Evolutionary conservation across 2,329 filamentous ascomycete species (phyloP).

Genomic region (Clarireedia homoeocarpa): DNA sequence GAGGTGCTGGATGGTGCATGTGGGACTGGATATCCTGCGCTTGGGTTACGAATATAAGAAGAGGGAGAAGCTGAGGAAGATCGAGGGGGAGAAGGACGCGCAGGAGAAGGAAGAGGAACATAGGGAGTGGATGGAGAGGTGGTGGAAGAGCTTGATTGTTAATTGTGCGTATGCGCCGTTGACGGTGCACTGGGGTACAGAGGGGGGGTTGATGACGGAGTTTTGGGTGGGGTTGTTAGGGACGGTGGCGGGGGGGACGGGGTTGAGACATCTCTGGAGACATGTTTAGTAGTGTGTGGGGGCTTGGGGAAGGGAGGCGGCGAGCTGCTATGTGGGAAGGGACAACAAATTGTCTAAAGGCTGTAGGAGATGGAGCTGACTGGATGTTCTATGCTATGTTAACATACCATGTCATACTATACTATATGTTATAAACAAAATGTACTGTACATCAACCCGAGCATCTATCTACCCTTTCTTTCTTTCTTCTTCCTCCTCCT

Average conservation of each 20-base stretch:
- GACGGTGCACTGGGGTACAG: slow-evolving; percentile 75
- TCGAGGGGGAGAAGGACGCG: slow-evolving; percentile 20
- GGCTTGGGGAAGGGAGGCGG: not conserved
- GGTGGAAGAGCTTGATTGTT: slow-evolving; percentile 59
- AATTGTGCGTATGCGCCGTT: slow-evolving; percentile 74
- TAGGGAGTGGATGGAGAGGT: slow-evolving; percentile 33
- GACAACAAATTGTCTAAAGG: not conserved
- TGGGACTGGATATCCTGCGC: slow-evolving; percentile 66
- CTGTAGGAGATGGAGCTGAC: too few species aligned
- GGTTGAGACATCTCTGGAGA: slow-evolving; percentile 38
- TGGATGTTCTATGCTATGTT: too few species aligned
- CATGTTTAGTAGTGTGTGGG: slow-evolving; percentile 13
- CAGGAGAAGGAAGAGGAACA: slow-evolving; percentile 29
- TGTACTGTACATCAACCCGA: too few species aligned
- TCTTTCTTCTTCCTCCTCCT: not conserved
- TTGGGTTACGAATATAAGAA: slow-evolving; percentile 35
- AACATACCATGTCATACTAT: too few species aligned
- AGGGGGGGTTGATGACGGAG: slow-evolving; percentile 55
- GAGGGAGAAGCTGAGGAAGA: slow-evolving; percentile 23
- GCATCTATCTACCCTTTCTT: too few species aligned
- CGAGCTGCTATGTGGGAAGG: not conserved
- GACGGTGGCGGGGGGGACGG: slow-evolving; percentile 38
- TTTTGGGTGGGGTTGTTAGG: slow-evolving; percentile 52
- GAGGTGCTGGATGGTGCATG: slow-evolving; percentile 72
- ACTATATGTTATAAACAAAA: too few species aligned